Base-by-base conservation (phyloP, 2,329 filamentous ascomycete species). In the Colletotrichum destructivum region DNA sequence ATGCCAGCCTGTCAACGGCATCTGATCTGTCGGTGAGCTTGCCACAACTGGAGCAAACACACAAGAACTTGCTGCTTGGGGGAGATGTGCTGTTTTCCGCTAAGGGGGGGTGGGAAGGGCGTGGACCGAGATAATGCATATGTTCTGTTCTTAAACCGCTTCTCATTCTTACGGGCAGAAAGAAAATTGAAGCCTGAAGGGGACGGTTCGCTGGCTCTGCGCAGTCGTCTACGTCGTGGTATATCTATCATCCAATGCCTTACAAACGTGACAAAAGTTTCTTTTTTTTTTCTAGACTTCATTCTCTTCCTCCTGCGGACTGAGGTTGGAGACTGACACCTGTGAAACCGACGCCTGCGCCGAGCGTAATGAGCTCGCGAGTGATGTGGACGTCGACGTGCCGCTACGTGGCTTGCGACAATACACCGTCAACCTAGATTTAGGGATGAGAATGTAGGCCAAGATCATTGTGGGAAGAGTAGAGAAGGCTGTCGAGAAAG, bases 351-450 rank as follows among this genome's bases (percentile, higher is more conserved):
- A 68, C 35, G 54, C 59, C 40, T 62, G 66, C 18, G 64, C 69
- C 35, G 66, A 71, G 7, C 64, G 64, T 13, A 64, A 68, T 11
- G 69, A 71, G 52, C 69, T 71, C 26, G 69, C 51, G 52, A 71
- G 40, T 18, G 69, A 71, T 3, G 67, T 69, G 16, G 74, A 75
- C 35, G 76, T 75, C 4, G 77, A 75, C 23, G 51, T n/a, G 15
- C 64, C 76, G 18, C 68, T 75, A 16, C 74, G 75, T 1, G 77
- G 77, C 61, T 78, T 79, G 23, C 74, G 77, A 44, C 76, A 77
- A 57, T 77, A 79, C 5, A 79, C 73, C 9, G 78, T 79, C 73
- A 79, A 74, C 60, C 78, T 79, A n/a, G 74, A 49, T 78, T 77
- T 7, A 56, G 11, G 18, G 11, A 42, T 55, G 13, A 54, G 60